Base-by-base conservation (phyloP, 2,329 filamentous ascomycete genomes). In the Clarireedia paspali region DNA sequence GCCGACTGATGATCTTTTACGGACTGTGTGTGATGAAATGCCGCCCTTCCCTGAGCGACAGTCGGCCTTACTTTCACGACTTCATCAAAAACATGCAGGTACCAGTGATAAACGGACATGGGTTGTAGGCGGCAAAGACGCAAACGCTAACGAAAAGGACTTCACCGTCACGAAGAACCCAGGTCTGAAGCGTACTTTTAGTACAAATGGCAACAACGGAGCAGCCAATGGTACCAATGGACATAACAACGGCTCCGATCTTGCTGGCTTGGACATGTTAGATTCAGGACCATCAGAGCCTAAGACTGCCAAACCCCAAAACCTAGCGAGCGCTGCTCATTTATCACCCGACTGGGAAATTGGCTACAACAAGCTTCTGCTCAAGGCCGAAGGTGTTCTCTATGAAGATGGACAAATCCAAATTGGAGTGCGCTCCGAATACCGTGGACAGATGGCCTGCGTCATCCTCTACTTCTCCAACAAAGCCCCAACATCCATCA, bases 1-100 rank as follows among this genome's bases (percentile, higher is more conserved):
- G 70, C 88, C 90, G 0, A 90, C 89, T 0, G 94, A 99, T 66
- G 91, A 97, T 62, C 80, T 99, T 6, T 77, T 99, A 12, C 84
- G 94, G 51, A 97, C 94, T 0, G 85, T 99, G 5, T 96, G 91
- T 70, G 94, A 99, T 65, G 94, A 99, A 71, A 99, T 99, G 95
- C 94, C 94, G 2, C 91, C 94, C 0, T 99, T 97, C 73, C 95
- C 94, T 0, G 91, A 99, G 71, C 80, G 95, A 58, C 86, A 95
- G 57, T 97, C 94, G 5, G 92, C 94, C 1, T 77, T 99, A 27
- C 77, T 99, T 10, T 96, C 92, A 40, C 82, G 94, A 57, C 79
- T 99, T 50, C 92, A 99, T 72, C 91, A 96, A 72, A 97, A 95
- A 74, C 91, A 95, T 66, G 88, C 88, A 48, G 89, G 88, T 59